Evolutionary conservation across 2,329 filamentous ascomycete genomes (phyloP).

Genomic region (Penicillium sp.): DNA sequence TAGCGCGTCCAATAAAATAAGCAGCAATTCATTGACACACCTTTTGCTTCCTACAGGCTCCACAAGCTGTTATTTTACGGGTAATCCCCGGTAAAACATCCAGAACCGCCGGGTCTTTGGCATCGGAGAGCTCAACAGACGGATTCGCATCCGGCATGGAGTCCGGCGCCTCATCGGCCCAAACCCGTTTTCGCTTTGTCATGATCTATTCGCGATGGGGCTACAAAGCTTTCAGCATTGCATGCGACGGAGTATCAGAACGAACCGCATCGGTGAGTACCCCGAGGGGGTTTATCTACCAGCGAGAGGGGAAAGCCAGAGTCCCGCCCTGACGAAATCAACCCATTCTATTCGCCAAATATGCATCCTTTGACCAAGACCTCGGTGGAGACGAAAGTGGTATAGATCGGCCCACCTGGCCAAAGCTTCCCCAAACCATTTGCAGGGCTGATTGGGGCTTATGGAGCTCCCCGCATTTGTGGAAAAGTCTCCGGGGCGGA

Average conservation of each 20-base stretch:
- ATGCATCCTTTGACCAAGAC: constrained; percentile 1
- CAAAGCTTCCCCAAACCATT: constrained; percentile 7
- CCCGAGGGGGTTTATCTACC: constrained; percentile 16
- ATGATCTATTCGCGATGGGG: not conserved
- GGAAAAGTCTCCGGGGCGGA: constrained; percentile 17
- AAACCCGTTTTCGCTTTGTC: constrained; percentile 14
- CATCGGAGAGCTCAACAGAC: not conserved
- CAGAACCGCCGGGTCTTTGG: constrained; percentile 10
- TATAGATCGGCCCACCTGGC: constrained; percentile 6
- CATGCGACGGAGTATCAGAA: not conserved
- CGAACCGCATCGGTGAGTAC: constrained; percentile 9
- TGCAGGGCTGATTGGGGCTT: constrained; percentile 9
- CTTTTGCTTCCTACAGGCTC: constrained; percentile 53
- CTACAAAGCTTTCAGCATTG: not conserved
- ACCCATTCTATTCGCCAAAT: constrained; percentile 2
- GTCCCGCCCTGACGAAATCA: constrained; percentile 6
- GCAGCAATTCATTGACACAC: constrained; percentile 25
- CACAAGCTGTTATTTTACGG: constrained; percentile 48
- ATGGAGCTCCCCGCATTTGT: constrained; percentile 9
- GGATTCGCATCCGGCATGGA: constrained; percentile 10
- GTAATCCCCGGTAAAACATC: constrained; percentile 33
- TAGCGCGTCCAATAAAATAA: constrained; percentile 2
- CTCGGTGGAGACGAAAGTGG: not conserved
- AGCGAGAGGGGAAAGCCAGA: constrained; percentile 5
- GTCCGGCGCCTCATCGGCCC: constrained; percentile 13